phyloP scores from a whole-genome alignment of 2,329 filamentous ascomycete genomes.

The Zopfia rhizophila region DNA sequence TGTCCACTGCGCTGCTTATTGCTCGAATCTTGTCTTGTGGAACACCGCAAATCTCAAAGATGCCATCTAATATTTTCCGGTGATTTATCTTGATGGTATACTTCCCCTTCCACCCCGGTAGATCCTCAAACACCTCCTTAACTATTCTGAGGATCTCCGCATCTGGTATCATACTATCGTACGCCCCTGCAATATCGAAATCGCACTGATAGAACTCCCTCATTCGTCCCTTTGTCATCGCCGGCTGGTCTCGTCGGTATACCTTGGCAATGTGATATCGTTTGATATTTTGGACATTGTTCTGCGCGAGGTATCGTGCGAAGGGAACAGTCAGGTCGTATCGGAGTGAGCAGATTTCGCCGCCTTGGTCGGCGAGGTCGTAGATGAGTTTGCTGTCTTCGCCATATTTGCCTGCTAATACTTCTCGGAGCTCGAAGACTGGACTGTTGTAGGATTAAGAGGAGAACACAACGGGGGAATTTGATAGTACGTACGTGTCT shows the following conservation, averaged over 20 bases:
- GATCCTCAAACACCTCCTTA: conserved; percentile 83
- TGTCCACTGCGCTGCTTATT: conserved; percentile 94
- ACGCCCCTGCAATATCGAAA: conserved; percentile 90
- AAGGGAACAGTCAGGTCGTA: conserved; percentile 93
- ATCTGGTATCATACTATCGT: conserved; percentile 92
- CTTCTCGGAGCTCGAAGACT: conserved; percentile 88
- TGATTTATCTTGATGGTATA: conserved; percentile 96
- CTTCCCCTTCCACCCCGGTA: conserved; percentile 74
- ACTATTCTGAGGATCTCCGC: conserved; percentile 88
- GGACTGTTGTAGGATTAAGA: too few relatives aligned
- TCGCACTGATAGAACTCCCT: conserved; percentile 98
- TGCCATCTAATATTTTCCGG: conserved; percentile 90
- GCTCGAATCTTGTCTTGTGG: conserved; percentile 85
- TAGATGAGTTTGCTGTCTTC: conserved; percentile 95
- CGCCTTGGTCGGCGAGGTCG: conserved; percentile 86
- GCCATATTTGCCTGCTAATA: conserved; percentile 89
- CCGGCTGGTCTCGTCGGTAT: conserved; percentile 80
- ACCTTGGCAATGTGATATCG: conserved; percentile 97
- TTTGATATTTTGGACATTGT: conserved; percentile 85
- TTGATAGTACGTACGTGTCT: conserved; percentile 66
- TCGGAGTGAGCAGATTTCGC: conserved; percentile 83
- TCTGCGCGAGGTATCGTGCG: conserved; percentile 93
- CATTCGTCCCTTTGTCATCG: conserved; percentile 89
- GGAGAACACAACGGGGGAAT: too few relatives aligned
- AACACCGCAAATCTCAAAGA: conserved; percentile 92